Evolutionary conservation across 2,329 filamentous ascomycete genomes (phyloP).

Genomic region (Beauveria medogensis): DNA sequence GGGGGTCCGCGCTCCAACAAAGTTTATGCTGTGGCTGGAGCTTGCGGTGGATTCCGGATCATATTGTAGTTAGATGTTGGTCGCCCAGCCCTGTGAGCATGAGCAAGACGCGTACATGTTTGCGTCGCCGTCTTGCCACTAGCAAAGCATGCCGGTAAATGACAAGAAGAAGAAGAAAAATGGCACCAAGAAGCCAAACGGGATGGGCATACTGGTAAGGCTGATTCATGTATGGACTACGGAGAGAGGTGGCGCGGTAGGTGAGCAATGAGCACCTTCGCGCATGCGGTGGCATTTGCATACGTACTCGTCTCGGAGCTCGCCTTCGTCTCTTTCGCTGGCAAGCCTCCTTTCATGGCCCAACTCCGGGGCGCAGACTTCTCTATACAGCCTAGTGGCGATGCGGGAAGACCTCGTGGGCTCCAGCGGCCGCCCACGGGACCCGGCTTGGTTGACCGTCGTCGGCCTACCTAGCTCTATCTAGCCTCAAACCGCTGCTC

Average conservation of each 20-base stretch:
- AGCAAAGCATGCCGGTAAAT: background rate
- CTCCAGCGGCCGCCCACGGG: background rate
- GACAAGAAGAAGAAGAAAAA: background rate
- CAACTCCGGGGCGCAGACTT: background rate
- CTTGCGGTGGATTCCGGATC: background rate
- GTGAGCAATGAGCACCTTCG: background rate
- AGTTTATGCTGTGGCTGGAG: background rate
- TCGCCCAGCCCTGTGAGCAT: background rate
- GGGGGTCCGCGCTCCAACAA: background rate
- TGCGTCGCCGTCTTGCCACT: constrained; percentile 3
- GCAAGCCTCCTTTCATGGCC: background rate
- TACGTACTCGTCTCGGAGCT: background rate
- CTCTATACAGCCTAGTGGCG: background rate
- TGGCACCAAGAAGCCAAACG: background rate
- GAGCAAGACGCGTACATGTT: background rate
- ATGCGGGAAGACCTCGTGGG: background rate
- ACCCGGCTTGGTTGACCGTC: constrained; percentile 2
- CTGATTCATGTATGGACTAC: no score
- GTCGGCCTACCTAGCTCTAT: constrained; percentile 14
- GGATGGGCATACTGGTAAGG: background rate
- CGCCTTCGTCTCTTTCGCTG: background rate
- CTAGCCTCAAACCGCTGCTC: background rate
- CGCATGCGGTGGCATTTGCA: background rate
- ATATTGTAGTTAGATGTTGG: background rate
- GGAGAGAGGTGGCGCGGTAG: background rate